A percentile compares a stretch with the other conserved stretches of the same genome.
Evolutionary conservation across 495 filamentous ascomycete species (phyloP).

Genomic region (Astrothelium macrocarpum): DNA sequence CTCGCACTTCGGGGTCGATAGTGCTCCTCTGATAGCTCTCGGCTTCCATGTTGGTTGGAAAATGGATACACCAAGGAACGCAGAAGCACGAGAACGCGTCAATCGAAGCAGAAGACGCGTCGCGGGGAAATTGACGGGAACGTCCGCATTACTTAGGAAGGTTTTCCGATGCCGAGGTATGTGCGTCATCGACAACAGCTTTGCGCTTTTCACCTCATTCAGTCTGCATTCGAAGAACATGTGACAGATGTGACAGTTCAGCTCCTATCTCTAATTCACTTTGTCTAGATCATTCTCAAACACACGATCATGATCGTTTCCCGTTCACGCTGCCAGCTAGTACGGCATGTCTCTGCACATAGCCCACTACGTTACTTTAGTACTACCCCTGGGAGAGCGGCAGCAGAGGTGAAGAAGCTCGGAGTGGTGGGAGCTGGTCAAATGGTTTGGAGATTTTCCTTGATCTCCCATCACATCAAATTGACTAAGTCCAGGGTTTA

Average conservation of each 20-base stretch:
- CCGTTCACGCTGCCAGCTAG: background rate
- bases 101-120: background rate
- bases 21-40: background rate
- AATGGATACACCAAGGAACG: background rate
- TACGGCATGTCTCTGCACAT: background rate
- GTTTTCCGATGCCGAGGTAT: constrained; percentile 1
- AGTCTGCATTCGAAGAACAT: background rate
- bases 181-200: background rate
- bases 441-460: constrained; percentile 52
- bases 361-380: background rate
- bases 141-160: background rate
- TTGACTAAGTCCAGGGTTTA: constrained; percentile 56
- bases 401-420: constrained; percentile 73
- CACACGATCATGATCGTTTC: background rate
- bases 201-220: background rate
- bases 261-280: background rate
- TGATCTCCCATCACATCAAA: constrained; percentile 4
- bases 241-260: too few species aligned
- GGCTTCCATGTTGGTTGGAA: background rate
- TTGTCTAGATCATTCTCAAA: background rate
- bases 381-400: constrained; percentile 15
- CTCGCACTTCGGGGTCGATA: constrained; percentile 73
- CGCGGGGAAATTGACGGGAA: constrained; percentile 3
- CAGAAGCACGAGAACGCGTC: background rate
- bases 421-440: constrained; percentile 94